A percentile compares a stretch with the other conserved stretches of the same genome.
Evolutionary conservation across 768 basidiomycete genomes (phyloP).

Genomic region (Inosperma sp.): DNA sequence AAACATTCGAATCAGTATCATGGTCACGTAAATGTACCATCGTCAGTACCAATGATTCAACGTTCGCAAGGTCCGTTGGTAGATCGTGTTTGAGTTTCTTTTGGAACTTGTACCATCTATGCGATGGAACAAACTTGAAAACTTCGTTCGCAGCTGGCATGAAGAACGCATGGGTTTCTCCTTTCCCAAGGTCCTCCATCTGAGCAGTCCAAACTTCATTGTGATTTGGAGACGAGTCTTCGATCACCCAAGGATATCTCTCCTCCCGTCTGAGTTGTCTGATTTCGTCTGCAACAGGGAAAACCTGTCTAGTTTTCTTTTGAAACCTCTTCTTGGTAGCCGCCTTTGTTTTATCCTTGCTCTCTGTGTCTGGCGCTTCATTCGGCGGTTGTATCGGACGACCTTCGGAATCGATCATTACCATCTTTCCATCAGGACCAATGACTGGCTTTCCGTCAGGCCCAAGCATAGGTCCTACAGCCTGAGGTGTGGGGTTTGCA

Average conservation of each 20-base stretch:
- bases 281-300: slow-evolving; percentile 71
- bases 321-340: slow-evolving; percentile 65
- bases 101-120: slow-evolving; percentile 92
- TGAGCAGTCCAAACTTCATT: slow-evolving; percentile 77
- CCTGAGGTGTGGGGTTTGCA: slow-evolving; percentile 38
- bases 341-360: slow-evolving; percentile 42
- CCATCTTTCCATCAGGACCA: slow-evolving; percentile 67
- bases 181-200: slow-evolving; percentile 71
- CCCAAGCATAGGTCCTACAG: slow-evolving; percentile 72
- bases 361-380: slow-evolving; percentile 11
- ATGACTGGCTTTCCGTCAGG: slow-evolving; percentile 82
- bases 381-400: slow-evolving; percentile 49
- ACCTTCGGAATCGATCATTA: slow-evolving; percentile 80
- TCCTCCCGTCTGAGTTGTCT: slow-evolving; percentile 81
- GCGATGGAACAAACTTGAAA: slow-evolving; percentile 84
- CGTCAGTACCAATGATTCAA: slow-evolving; percentile 55
- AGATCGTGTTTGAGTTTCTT: slow-evolving; percentile 75
- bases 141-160: slow-evolving; percentile 77
- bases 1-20: slow-evolving; percentile 21
- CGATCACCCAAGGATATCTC: slow-evolving; percentile 88
- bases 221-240: slow-evolving; percentile 58
- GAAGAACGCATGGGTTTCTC: slow-evolving; percentile 74
- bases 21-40: slow-evolving; percentile 16
- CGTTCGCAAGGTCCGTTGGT: slow-evolving; percentile 59
- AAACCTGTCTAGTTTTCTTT: slow-evolving; percentile 82